Conservation (phyloP, 1,139 yeast species). For the Candida pseudoviswanathii region DNA sequence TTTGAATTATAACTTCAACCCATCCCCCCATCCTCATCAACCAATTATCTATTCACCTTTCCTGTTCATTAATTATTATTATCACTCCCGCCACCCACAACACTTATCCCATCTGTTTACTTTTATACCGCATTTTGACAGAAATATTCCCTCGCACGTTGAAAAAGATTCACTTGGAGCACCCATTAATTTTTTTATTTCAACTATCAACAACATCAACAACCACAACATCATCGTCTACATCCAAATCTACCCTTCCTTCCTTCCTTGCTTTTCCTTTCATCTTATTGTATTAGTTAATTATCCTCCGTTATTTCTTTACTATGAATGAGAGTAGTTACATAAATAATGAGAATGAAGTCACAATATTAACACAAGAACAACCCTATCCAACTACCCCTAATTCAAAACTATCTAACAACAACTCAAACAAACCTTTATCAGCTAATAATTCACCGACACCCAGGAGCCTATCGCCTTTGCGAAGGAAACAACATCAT, state of each 20-base stretch:
- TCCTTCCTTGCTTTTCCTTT: not conserved
- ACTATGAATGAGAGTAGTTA: conserved; percentile 8
- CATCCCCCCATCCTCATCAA: not conserved
- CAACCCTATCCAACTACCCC: not conserved
- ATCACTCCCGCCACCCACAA: not conserved
- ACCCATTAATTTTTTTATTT: not conserved
- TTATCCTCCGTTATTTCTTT: not conserved
- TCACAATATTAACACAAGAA: conserved; percentile 10
- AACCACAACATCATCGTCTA: not conserved
- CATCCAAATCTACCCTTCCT: not conserved
- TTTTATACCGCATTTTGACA: not conserved
- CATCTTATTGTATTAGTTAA: not conserved
- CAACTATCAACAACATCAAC: not conserved
- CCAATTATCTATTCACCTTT: not conserved
- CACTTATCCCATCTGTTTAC: not conserved
- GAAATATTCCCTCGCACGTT: not conserved
- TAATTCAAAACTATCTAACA: conserved; percentile 2
- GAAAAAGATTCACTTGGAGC: not conserved
- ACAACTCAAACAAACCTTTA: not conserved
- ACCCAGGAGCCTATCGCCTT: conserved; percentile 8
- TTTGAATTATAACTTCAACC: no score
- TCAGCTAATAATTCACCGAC: conserved; percentile 7
- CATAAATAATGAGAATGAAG: conserved; percentile 10
- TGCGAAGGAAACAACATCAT: conserved; percentile 6
- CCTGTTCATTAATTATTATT: not conserved